Base-by-base conservation (phyloP, 1,139 yeast species). In the Insectozyma bohioensis region DNA sequence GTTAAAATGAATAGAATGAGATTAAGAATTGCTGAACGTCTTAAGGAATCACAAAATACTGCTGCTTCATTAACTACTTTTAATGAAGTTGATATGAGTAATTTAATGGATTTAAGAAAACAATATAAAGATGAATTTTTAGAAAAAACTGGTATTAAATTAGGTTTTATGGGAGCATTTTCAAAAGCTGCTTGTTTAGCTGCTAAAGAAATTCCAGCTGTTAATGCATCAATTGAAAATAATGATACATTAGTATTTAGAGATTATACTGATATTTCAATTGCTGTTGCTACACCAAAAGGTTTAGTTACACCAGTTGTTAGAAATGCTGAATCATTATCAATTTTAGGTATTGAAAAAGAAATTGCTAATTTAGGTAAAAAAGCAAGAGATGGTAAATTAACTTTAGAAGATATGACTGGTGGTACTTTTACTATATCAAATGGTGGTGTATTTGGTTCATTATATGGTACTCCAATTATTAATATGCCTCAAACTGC, bases 1-100 rank as follows among this genome's bases (percentile, higher is more conserved):
- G 95, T 94, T 48, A 92, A 92, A 75, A 92, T 92, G 98, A 92
- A 90, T 81, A 86, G 99, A 75, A 94, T 92, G 98, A 85, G 99
- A 72, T 71, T 86, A 67, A 86, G 99, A 78, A 94, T 94, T 49
- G 97, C 98, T 39, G 97, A 94, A 74, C 87, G 99, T 71, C 84
- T 92, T 61, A 92, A 92, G 85, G 97, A 94, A 73, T 85, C 97
- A 24, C 99, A 92, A 71, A 92, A 92, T 75, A 88, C 98, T 36
- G 95, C 97, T 47, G 99, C 99, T 30, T 87, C 97, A 33, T 78
- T 92, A 58, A 92, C 98, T 44, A 92, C 98, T 30, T 92, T 92
- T 77, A 90, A 92, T 67, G 98, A 92, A 71, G 95, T 87, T 46
- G 98, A 92, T 70, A 92, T 92, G 98, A 73, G 95, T 42, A 80